phyloP scores from a whole-genome alignment of 2,329 filamentous ascomycete genomes.

The Cladophialophora carrionii region DNA sequence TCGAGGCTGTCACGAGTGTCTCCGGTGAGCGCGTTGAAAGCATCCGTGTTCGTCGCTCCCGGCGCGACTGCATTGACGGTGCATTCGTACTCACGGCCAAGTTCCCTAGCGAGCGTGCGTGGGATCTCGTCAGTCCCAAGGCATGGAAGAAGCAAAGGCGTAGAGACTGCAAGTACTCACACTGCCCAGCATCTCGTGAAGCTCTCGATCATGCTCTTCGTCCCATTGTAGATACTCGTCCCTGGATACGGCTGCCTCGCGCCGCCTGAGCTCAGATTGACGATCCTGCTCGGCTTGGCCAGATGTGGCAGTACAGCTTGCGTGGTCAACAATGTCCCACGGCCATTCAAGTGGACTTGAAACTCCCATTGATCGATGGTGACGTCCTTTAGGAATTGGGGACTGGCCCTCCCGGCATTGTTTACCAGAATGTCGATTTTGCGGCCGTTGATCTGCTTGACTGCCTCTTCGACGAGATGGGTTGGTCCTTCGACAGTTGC shows the following conservation, averaged over 20 bases:
- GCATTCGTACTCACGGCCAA: conserved; percentile 23
- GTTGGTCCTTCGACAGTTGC: conserved; percentile 20
- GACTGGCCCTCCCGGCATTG: conserved; percentile 22
- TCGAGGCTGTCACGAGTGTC: conserved; percentile 9
- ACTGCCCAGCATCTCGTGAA: conserved; percentile 52
- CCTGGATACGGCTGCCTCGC: conserved; percentile 21
- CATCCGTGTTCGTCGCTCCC: conserved; percentile 19
- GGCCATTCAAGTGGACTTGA: conserved; percentile 52
- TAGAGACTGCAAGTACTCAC: neutral
- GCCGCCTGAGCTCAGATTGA: conserved; percentile 43
- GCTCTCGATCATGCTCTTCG: conserved; percentile 56
- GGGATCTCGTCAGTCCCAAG: neutral
- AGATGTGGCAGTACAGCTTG: conserved; percentile 42
- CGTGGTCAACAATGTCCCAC: conserved; percentile 52
- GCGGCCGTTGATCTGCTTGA: conserved; percentile 10
- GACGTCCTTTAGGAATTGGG: conserved; percentile 38
- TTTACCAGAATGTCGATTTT: conserved; percentile 29
- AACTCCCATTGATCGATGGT: conserved; percentile 50
- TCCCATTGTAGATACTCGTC: conserved; percentile 55
- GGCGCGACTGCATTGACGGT: conserved; percentile 21
- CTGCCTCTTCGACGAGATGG: conserved; percentile 18
- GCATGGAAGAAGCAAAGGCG: neutral
- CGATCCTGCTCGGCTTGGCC: conserved; percentile 44
- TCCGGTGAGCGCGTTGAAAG: conserved; percentile 14
- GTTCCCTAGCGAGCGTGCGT: conserved; percentile 6